Conservation (phyloP, 805 yeast species). For the Starmerella powellii region DNA sequence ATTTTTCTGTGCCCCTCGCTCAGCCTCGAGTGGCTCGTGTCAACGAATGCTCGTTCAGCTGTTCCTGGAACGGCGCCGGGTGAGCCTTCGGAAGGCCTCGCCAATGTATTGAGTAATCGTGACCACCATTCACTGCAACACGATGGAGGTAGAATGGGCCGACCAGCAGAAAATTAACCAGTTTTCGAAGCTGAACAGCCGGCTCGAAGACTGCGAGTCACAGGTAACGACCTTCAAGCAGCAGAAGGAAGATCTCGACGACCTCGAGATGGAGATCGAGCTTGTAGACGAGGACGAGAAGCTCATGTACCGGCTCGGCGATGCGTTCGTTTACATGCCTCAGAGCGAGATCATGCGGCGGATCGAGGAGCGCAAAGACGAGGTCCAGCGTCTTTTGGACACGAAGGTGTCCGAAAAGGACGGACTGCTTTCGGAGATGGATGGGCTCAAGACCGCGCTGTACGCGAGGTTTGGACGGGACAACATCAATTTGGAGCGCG, state of each 20-base stretch:
- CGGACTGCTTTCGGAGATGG: slow-evolving; percentile 43
- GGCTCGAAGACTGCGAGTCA: slow-evolving; percentile 46
- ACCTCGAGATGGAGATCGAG: slow-evolving; percentile 73
- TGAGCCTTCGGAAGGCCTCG: no score
- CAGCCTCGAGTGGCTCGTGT: no score
- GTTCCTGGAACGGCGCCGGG: no score
- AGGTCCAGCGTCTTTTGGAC: slow-evolving; percentile 40
- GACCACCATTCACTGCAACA: background rate
- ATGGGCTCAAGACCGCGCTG: slow-evolving; percentile 53
- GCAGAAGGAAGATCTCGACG: slow-evolving; percentile 82
- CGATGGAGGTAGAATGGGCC: slow-evolving; percentile 53
- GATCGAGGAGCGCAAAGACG: slow-evolving; percentile 51
- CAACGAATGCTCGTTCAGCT: no score
- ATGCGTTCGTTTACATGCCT: slow-evolving; percentile 54
- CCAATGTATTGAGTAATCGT: no score
- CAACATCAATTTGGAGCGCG: slow-evolving; percentile 63
- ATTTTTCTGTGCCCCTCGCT: no score
- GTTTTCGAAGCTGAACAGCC: slow-evolving; percentile 69
- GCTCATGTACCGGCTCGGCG: slow-evolving; percentile 62
- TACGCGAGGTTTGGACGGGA: slow-evolving; percentile 83
- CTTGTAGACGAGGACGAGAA: slow-evolving; percentile 51
- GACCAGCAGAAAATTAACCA: slow-evolving; percentile 85
- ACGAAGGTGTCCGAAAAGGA: slow-evolving; percentile 38
- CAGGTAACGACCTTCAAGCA: slow-evolving; percentile 40
- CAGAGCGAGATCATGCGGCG: slow-evolving; percentile 55